Conservation (phyloP, 2,329 filamentous ascomycete genomes). For the Ophiostoma quercus region DNA sequence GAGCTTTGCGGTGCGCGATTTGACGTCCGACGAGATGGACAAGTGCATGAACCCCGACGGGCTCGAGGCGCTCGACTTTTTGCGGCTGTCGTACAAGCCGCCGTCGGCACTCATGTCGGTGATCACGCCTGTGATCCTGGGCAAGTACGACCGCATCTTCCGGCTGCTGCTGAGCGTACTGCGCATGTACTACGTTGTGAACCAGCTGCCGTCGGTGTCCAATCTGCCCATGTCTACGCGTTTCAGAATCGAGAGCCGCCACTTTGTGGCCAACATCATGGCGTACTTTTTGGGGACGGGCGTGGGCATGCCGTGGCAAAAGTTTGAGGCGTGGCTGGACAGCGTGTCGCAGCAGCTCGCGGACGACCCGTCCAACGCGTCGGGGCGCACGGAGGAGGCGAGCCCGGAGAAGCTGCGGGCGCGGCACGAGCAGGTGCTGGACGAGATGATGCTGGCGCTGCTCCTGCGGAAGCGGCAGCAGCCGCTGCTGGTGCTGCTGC, state of each 20-base stretch:
- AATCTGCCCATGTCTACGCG: constrained; percentile 32
- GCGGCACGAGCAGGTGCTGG: constrained; percentile 66
- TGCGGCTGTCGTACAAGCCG: constrained; percentile 78
- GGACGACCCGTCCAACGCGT: constrained; percentile 33
- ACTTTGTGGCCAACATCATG: constrained; percentile 68
- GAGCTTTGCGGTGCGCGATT: constrained; percentile 78
- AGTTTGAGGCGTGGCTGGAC: constrained; percentile 62
- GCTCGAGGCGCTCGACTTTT: constrained; percentile 86
- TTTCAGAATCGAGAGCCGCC: constrained; percentile 71
- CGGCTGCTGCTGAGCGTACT: constrained; percentile 69
- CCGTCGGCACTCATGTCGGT: constrained; percentile 66
- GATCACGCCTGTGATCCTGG: constrained; percentile 63
- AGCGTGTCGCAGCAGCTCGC: constrained; percentile 55
- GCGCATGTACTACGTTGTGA: constrained; percentile 72
- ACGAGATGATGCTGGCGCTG: constrained; percentile 68
- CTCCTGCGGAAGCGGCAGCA: constrained; percentile 70
- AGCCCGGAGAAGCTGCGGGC: constrained; percentile 63
- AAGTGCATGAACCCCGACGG: constrained; percentile 76
- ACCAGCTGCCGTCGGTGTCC: constrained; percentile 42
- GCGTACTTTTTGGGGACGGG: constrained; percentile 77
- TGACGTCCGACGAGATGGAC: constrained; percentile 72
- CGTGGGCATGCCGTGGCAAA: constrained; percentile 66
- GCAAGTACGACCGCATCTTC: constrained; percentile 83
- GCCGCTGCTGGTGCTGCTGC: constrained; percentile 65
- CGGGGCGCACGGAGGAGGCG: constrained; percentile 32